Evolutionary conservation across 2,329 filamentous ascomycete species (phyloP).

Genomic region (Thermoascus crustaceus): DNA sequence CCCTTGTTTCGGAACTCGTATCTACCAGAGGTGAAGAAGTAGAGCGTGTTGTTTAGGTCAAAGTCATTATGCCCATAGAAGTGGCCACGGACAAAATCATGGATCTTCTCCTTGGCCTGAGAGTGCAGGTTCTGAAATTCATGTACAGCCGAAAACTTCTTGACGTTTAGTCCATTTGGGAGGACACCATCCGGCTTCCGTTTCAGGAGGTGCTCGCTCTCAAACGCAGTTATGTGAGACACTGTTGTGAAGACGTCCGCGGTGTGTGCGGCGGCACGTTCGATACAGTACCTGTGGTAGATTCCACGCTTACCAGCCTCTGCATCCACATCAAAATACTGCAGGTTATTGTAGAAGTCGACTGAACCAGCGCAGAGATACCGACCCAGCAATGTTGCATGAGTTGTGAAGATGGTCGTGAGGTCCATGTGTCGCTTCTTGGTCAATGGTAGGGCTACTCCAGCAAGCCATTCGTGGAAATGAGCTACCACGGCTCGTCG

Average conservation of each 20-base stretch:
- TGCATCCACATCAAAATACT: conserved; percentile 91
- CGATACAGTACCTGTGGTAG: conserved; percentile 97
- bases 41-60: conserved; percentile 90
- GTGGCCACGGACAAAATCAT: conserved; percentile 94
- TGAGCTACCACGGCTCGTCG: conserved; percentile 89
- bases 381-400: conserved; percentile 87
- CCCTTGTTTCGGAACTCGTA: conserved; percentile 99
- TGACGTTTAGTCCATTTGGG: conserved; percentile 95
- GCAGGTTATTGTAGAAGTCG: conserved; percentile 98
- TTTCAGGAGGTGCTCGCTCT: conserved; percentile 95
- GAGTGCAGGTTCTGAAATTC: conserved; percentile 98
- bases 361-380: conserved; percentile 96
- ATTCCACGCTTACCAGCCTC: conserved; percentile 97
- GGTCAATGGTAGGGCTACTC: conserved; percentile 82
- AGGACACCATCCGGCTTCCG: conserved; percentile 94
- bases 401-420: conserved; percentile 97
- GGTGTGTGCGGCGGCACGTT: conserved; percentile 82
- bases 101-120: conserved; percentile 93
- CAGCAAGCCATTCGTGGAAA: conserved; percentile 97
- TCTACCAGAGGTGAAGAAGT: conserved; percentile 92
- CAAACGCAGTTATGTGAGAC: conserved; percentile 96
- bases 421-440: conserved; percentile 94
- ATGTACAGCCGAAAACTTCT: conserved; percentile 96
- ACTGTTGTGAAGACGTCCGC: conserved; percentile 98
- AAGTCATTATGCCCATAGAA: conserved; percentile 99